Conservation (phyloP, 1,284 basidiomycete genomes). For the Ceratobasidium theobromae region DNA sequence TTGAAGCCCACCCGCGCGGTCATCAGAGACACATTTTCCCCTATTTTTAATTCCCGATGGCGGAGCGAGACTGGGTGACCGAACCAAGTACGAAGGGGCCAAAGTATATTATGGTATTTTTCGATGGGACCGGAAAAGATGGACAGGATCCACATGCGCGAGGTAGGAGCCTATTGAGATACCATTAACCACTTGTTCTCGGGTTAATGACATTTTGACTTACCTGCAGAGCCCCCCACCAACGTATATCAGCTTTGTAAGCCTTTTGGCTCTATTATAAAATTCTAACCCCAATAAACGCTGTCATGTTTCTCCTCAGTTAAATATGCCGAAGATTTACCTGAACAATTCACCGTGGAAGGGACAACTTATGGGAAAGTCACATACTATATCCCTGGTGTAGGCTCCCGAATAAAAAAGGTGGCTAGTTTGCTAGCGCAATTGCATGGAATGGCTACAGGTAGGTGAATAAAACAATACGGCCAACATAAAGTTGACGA, state of each 20-base stretch:
- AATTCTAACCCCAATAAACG: too few relatives aligned
- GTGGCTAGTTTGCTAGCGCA: background rate
- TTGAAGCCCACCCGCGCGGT: too few relatives aligned
- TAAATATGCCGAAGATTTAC: background rate
- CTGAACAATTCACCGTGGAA: background rate
- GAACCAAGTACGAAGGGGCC: background rate
- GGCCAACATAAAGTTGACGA: background rate
- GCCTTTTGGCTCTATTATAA: background rate
- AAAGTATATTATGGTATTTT: conserved; percentile 12
- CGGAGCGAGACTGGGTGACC: background rate
- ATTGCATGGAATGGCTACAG: background rate
- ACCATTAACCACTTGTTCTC: too few relatives aligned
- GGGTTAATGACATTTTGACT: too few relatives aligned
- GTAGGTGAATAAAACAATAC: background rate
- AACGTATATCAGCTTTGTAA: conserved; percentile 4
- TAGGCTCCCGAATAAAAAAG: background rate
- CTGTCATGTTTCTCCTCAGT: background rate
- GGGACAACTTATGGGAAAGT: background rate
- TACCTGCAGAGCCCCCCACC: background rate
- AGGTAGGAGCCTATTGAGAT: too few relatives aligned
- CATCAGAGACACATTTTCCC: too few relatives aligned
- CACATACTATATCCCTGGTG: background rate
- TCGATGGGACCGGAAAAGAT: background rate
- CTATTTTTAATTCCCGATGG: background rate
- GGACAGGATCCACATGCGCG: background rate